phyloP scores from a whole-genome alignment of 169 alveolate genomes.

The Plasmodium coatneyi region DNA sequence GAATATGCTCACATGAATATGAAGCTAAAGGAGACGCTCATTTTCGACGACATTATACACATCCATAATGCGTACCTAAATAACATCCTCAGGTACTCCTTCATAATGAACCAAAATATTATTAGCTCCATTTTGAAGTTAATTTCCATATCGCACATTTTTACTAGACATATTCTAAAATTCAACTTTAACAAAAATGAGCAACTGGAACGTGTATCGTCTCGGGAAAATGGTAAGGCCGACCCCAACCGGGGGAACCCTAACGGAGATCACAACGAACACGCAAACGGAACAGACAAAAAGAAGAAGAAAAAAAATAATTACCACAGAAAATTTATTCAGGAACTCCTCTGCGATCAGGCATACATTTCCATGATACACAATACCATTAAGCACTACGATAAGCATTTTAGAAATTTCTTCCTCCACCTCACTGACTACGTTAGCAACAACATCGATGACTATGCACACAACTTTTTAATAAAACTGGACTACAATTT shows the following conservation, averaged over 20 bases:
- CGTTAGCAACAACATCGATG: conserved; percentile 74
- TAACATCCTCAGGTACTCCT: conserved; percentile 62
- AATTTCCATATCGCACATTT: conserved; percentile 76
- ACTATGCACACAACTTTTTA: conserved; percentile 74
- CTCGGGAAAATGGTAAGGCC: neutral
- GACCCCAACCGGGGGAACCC: neutral
- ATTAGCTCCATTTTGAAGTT: conserved; percentile 64
- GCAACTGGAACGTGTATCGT: conserved; percentile 11
- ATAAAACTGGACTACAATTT: conserved; percentile 66
- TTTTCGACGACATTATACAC: conserved; percentile 67
- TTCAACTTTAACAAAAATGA: conserved; percentile 71
- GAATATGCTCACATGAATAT: conserved; percentile 65
- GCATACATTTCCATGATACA: conserved; percentile 74
- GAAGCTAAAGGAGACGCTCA: conserved; percentile 47
- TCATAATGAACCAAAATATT: conserved; percentile 72
- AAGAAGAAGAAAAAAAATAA: conserved; percentile 15
- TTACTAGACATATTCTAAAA: conserved; percentile 78
- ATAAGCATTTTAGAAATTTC: conserved; percentile 60
- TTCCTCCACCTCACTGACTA: conserved; percentile 49
- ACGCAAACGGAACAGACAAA: neutral
- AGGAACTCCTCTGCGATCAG: conserved; percentile 54
- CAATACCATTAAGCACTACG: conserved; percentile 71
- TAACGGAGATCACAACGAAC: neutral
- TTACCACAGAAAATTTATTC: conserved; percentile 48
- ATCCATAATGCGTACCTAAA: conserved; percentile 77